These are phyloP conservation scores for Flueggea neowawraea DNA, from an alignment of 441 rosid species.

Conservation along the genomic window DNA sequence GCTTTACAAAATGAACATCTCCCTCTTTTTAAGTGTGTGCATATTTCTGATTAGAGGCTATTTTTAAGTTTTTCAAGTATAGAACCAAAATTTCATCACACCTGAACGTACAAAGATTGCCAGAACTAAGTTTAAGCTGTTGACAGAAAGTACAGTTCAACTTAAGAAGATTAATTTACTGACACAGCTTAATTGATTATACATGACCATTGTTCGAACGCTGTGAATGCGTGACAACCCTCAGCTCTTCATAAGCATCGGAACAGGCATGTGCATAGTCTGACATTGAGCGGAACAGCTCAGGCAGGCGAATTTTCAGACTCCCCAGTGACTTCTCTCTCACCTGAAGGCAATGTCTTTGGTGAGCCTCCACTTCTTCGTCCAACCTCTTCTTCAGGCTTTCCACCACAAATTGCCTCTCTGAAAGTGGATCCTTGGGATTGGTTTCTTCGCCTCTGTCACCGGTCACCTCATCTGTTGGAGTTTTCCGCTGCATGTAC, in stretches of 20 bases:
- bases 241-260: constrained; percentile 60
- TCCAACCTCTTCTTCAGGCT: constrained; percentile 67
- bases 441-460: constrained; percentile 43
- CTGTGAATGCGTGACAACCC: constrained; percentile 32
- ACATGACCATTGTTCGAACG: constrained; percentile 22
- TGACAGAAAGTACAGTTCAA: not conserved
- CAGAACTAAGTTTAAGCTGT: too few species aligned
- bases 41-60: too few species aligned
- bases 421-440: constrained; percentile 57
- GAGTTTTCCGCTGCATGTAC: constrained; percentile 48
- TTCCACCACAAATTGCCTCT: constrained; percentile 68
- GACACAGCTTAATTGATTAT: not conserved
- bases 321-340: constrained; percentile 85
- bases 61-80: too few species aligned
- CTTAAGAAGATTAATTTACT: constrained; percentile 9
- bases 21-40: too few species aligned
- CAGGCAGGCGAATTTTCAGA: constrained; percentile 76
- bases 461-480: constrained; percentile 43
- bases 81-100: too few species aligned
- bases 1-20: too few species aligned
- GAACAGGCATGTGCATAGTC: constrained; percentile 67
- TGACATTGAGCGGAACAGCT: constrained; percentile 76
- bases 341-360: constrained; percentile 77
- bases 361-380: constrained; percentile 65
- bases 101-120: too few species aligned